A percentile compares a stretch with the other conserved stretches of the same genome.
phyloP scores from a whole-genome alignment of 257 asterid genomes.

The Przewalskia tangutica region DNA sequence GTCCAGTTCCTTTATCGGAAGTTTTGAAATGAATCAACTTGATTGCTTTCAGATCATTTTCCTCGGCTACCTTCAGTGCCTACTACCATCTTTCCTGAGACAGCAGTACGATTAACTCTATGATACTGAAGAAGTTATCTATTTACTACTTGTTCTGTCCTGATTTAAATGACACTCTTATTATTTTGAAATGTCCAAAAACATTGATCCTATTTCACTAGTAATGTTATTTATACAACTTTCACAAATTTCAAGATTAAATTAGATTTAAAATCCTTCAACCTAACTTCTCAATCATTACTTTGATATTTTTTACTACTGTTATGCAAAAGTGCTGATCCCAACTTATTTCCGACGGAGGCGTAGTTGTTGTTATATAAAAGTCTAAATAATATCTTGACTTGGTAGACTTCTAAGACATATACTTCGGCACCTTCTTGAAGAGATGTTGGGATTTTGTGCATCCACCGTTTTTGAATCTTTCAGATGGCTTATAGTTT shows the following conservation, averaged over 20 bases:
- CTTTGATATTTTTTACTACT: not conserved
- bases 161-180: not conserved
- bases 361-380: not conserved
- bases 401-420: not conserved
- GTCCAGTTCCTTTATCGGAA: not conserved
- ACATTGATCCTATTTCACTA: not conserved
- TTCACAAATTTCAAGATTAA: not conserved
- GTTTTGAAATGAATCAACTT: not conserved
- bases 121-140: not conserved
- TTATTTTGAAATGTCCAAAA: not conserved
- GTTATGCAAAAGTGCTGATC: not conserved
- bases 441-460: not conserved
- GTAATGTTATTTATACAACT: not conserved
- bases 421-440: not conserved
- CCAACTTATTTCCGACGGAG: not conserved
- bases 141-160: not conserved
- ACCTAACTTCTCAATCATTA: not conserved
- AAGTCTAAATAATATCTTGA: not conserved
- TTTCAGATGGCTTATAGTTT: not conserved
- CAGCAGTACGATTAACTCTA: not conserved
- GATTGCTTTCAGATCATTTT: not conserved
- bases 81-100: not conserved
- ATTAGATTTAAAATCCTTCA: not conserved
- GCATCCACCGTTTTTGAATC: not conserved
- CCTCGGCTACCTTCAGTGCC: not conserved